These are phyloP conservation scores for Trematosphaeria pertusa DNA, from an alignment of 2,329 filamentous ascomycete genomes.

Conservation along the genomic window DNA sequence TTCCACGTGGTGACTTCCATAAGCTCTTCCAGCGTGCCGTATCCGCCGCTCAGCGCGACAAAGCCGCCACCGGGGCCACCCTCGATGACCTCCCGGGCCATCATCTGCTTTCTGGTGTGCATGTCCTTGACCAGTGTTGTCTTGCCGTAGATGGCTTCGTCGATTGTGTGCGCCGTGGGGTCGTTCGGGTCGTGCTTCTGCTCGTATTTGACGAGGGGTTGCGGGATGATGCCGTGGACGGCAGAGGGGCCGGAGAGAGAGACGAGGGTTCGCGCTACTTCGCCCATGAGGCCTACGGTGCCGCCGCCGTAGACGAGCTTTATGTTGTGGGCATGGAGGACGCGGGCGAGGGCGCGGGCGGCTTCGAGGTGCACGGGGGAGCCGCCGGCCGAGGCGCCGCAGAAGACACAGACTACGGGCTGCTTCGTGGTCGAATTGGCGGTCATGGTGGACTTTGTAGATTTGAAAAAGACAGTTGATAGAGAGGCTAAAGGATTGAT, in stretches of 20 bases:
- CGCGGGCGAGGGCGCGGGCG: slow-evolving; percentile 75
- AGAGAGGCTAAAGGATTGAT: too few species aligned
- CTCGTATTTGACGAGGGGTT: slow-evolving; percentile 81
- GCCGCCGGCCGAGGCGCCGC: slow-evolving; percentile 78
- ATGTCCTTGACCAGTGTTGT: slow-evolving; percentile 94
- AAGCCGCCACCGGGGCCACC: slow-evolving; percentile 87
- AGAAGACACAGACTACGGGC: slow-evolving; percentile 91
- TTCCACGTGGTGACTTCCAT: slow-evolving; percentile 95
- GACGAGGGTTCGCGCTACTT: slow-evolving; percentile 85
- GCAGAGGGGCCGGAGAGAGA: slow-evolving; percentile 77
- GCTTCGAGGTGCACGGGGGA: slow-evolving; percentile 78
- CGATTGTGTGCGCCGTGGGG: slow-evolving; percentile 56
- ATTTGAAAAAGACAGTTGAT: too few species aligned
- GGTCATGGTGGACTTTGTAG: slow-evolving; percentile 36
- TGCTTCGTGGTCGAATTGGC: slow-evolving; percentile 35
- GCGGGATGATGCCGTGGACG: slow-evolving; percentile 87
- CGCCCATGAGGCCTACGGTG: slow-evolving; percentile 94
- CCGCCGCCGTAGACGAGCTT: slow-evolving; percentile 93
- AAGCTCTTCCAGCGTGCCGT: slow-evolving; percentile 94
- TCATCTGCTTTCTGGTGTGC: slow-evolving; percentile 93
- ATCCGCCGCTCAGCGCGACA: slow-evolving; percentile 86
- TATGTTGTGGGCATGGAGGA: slow-evolving; percentile 79
- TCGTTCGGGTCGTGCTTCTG: slow-evolving; percentile 62
- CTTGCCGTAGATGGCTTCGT: slow-evolving; percentile 72
- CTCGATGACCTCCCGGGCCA: slow-evolving; percentile 85